A percentile compares a stretch with the other conserved stretches of the same genome.
These are phyloP conservation scores for Meredithiella fracta DNA, from an alignment of 2,329 filamentous ascomycete genomes.

Conservation along the genomic window DNA sequence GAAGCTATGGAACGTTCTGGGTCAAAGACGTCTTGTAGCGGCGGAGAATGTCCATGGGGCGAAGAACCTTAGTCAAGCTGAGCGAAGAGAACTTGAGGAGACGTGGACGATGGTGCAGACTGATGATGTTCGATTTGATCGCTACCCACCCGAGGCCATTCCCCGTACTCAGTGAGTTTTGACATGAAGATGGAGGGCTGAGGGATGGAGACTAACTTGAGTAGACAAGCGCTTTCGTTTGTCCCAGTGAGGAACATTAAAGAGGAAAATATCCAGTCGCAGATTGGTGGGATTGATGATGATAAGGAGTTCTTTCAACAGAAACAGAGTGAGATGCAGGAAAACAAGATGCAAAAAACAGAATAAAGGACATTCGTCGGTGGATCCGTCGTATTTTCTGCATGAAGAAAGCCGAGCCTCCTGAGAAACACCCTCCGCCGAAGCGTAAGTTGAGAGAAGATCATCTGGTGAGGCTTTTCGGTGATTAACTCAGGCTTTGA, in stretches of 20 bases:
- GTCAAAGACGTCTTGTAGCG: constrained; percentile 7
- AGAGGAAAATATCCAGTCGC: constrained; percentile 6
- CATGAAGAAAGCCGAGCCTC: constrained; percentile 3
- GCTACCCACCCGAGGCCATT: constrained; percentile 13
- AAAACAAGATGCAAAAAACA: not conserved
- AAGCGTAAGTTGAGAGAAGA: constrained; percentile 8
- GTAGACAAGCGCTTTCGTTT: constrained; percentile 10
- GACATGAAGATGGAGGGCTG: not conserved
- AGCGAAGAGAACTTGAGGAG: constrained; percentile 13
- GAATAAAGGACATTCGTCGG: not conserved
- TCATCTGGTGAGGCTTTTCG: not conserved
- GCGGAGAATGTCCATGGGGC: constrained; percentile 10
- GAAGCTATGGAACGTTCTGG: constrained; percentile 13
- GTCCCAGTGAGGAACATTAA: constrained; percentile 4
- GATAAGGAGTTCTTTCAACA: constrained; percentile 10
- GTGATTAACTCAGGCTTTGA: not conserved
- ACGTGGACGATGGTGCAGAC: constrained; percentile 15
- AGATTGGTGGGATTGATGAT: constrained; percentile 11
- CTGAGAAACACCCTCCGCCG: not conserved
- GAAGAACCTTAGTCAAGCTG: constrained; percentile 11
- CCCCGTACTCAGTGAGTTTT: constrained; percentile 12
- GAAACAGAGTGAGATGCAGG: not conserved
- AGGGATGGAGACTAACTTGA: not conserved
- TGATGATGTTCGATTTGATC: constrained; percentile 13
- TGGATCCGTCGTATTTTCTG: constrained; percentile 11